A percentile compares a stretch with the other conserved stretches of the same genome.
phyloP scores from a whole-genome alignment of 192 early-diverging fungal genomes.

The Allomyces macrogynus region DNA sequence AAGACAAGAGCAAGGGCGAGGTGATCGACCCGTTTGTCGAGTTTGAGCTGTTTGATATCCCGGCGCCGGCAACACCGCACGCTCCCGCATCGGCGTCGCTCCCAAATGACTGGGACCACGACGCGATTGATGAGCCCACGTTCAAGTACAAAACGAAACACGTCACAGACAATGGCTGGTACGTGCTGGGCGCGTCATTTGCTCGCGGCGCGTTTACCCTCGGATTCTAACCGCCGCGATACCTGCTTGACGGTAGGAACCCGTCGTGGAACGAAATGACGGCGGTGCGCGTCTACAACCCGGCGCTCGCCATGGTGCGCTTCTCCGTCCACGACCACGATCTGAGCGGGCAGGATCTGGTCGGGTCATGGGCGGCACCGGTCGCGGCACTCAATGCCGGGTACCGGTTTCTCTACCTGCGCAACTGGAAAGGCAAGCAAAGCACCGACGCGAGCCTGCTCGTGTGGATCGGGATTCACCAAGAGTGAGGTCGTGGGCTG shows the following conservation, averaged over 20 bases:
- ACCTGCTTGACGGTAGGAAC: not conserved
- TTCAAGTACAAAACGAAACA: slow-evolving; percentile 27
- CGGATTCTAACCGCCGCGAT: too few species aligned
- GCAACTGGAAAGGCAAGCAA: not conserved
- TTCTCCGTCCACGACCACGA: not conserved
- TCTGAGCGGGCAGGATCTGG: too few species aligned
- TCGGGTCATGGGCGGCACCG: too few species aligned
- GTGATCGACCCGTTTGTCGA: slow-evolving; percentile 39
- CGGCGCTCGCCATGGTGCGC: not conserved
- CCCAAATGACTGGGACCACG: too few species aligned
- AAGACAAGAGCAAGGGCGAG: slow-evolving; percentile 22
- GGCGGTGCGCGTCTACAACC: not conserved
- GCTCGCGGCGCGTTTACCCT: too few species aligned
- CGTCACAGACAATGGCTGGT: slow-evolving; percentile 29
- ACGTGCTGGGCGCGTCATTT: not conserved
- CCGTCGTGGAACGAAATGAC: not conserved
- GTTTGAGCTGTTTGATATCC: slow-evolving; percentile 29
- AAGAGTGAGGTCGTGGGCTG: too few species aligned
- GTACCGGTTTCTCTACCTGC: not conserved
- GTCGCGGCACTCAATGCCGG: not conserved
- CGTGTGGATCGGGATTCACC: not conserved
- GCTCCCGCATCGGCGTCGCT: too few species aligned
- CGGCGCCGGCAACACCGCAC: slow-evolving; percentile 6
- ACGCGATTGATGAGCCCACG: too few species aligned
- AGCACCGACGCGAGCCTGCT: not conserved